Base-by-base conservation (phyloP, 805 yeast species). In the Suhomyces tanzawaensis region DNA sequence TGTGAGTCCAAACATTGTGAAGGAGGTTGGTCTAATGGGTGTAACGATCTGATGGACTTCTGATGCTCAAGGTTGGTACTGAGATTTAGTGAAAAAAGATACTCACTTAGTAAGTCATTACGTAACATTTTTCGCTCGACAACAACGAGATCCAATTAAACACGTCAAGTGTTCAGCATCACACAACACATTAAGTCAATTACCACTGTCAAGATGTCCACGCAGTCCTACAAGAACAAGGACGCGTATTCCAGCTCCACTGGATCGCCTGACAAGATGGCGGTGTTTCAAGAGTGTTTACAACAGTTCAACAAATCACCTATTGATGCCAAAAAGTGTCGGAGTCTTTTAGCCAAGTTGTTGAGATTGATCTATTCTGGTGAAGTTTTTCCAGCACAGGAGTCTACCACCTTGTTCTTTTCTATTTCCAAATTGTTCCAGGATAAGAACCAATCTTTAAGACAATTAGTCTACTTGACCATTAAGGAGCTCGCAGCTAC, bases 391-490 rank as follows among this genome's bases (percentile, higher is more conserved):
- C 95, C 95, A 34, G 74, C 79, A 37, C 82, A 79, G 47, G 98
- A 93, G 65, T 88, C 96, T 19, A 93, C 99, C 23, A 82, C 87
- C 31, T 71, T 93, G 53, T 93, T 93, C 63, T 93, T 93, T 64
- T 85, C 96, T 9, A 85, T 91, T 53, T 88, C 97, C 34, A 91
- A 91, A 67, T 73, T 93, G 52, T 93, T 93, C 62, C 99, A 93
- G 60, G 95, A 91, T 64, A 85, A 81, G 60, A 90, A 85, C 57
- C 79, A 85, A 13, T 72, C 88, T 0, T 76, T 93, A 58, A 83
- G 99, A 64, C 99, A 93, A 67, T 77, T 86, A 69, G 95, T 91
- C 13, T 93, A 91, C 57, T 72, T 93, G 60, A 91, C 96, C 12
- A 89, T 91, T 63, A 93, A 93, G 69, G 97, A 91, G 62, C 76